Conservation (phyloP, 2,329 filamentous ascomycete species). For the Aspergillus luchuensis region DNA sequence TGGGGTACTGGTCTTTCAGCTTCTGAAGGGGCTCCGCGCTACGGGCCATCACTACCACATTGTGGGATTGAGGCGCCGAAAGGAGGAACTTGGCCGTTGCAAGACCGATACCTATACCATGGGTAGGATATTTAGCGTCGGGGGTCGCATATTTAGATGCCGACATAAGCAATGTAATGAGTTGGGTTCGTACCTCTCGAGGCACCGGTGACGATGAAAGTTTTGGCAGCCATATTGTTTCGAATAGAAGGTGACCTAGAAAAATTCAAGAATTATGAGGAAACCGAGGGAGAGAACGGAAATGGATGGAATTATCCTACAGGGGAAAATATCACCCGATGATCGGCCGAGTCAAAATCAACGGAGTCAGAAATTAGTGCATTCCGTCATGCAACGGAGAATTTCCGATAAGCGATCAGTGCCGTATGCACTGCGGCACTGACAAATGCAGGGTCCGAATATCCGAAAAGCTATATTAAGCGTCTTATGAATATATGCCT, state of each 20-base stretch:
- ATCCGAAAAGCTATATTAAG: background rate
- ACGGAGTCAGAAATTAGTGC: background rate
- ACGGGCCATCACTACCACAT: constrained; percentile 61
- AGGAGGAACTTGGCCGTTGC: constrained; percentile 63
- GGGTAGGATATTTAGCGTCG: constrained; percentile 1
- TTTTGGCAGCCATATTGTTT: constrained; percentile 56
- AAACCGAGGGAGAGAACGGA: background rate
- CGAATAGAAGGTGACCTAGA: background rate
- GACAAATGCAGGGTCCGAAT: no score
- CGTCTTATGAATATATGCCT: background rate
- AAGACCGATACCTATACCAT: constrained; percentile 58
- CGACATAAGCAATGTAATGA: background rate
- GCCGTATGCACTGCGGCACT: no score
- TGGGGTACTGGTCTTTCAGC: constrained; percentile 56
- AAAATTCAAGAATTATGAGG: background rate
- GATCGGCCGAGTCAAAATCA: background rate
- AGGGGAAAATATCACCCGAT: background rate
- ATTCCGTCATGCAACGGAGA: background rate
- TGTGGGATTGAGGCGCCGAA: constrained; percentile 51
- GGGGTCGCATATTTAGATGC: background rate
- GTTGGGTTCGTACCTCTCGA: constrained; percentile 54
- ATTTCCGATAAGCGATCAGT: no score
- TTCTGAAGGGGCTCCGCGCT: constrained; percentile 55
- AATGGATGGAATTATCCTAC: background rate
- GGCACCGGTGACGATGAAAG: constrained; percentile 69